Base-by-base conservation (phyloP, 768 basidiomycete species). In the Phylloporus sp. region DNA sequence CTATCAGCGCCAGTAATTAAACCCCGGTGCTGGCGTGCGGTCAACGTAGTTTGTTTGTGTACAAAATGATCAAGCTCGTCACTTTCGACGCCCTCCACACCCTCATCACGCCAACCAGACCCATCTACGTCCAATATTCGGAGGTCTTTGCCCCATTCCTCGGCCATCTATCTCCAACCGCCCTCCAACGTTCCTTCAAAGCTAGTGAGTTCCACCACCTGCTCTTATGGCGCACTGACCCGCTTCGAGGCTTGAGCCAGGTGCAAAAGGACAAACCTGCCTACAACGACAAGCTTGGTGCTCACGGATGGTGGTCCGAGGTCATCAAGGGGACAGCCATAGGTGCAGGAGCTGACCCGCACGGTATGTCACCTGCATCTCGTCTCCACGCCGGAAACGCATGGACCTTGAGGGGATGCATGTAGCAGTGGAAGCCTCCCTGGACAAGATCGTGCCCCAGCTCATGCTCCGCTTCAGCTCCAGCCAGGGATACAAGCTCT, bases 1-100 rank as follows among this genome's bases (percentile, higher is more conserved):
- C 54, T 49, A 49, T 51, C 38, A 41, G 45, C 33, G 42, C 61
- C 37, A 33, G 49, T 62, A 55, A 46, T 40, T 27, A 41, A 34
- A 52, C 41, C 51, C 49, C 41, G 46, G 31, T 18, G 27, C 27
- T 27, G 27, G 10, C 22, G 42, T 46, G 11, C 42, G 37, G 43
- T 57, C 46, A 43, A 24, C 9, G 40, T 9, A 6, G 46, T 44
- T 51, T 58, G 42, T 47, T 52, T 56, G 48, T 55, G 47, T 58
- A 49, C 53, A 44, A 33, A 6, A 32, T 52, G 57, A 78, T 86
- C 61, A 78, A 74, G 9, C 68, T 88, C 7, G 82, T 89, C 37
- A 80, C 84, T n/a, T 90, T 91, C 54, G 89, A 91, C 57, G 80
- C 80, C 1, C 68, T 90, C 21, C 79, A 84, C 57, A 91, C 89